Conservation (phyloP, 306 rosid species). For the Vachellia collinsii region DNA sequence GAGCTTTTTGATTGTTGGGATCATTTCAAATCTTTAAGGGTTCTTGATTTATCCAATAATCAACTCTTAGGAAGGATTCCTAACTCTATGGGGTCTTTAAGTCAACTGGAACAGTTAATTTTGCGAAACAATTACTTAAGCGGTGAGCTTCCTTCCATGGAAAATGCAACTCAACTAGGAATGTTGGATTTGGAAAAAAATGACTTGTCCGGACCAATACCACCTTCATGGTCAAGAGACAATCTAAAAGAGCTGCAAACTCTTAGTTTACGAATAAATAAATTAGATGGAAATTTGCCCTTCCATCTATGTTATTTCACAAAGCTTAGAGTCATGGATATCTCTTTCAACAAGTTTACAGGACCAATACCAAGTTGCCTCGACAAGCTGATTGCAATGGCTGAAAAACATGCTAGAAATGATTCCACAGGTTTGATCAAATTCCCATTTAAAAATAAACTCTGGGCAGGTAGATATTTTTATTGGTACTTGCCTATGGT, state of each 20-base stretch:
- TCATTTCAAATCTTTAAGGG: background rate
- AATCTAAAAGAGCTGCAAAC: too few relatives aligned
- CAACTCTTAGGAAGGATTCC: background rate
- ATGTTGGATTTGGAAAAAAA: too few relatives aligned
- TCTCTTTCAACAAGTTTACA: too few relatives aligned
- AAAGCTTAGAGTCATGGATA: too few relatives aligned
- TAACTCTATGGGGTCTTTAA: background rate
- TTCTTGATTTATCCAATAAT: background rate
- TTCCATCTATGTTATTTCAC: too few relatives aligned
- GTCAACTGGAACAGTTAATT: background rate
- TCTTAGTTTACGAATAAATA: too few relatives aligned
- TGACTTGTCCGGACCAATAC: too few relatives aligned
- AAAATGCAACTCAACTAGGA: too few relatives aligned
- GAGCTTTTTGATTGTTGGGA: background rate
- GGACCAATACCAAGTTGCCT: conserved; percentile 26
- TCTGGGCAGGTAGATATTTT: background rate
- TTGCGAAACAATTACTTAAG: background rate
- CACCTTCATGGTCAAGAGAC: too few relatives aligned
- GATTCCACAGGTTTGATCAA: background rate
- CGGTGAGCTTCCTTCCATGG: background rate
- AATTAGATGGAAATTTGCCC: too few relatives aligned
- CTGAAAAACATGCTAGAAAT: background rate
- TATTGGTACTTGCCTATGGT: background rate
- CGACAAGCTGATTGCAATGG: background rate
- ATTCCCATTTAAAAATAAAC: background rate